Evolutionary conservation across 148 eudicot genomes (phyloP).

Genomic region (Dysphania ambrosioides): DNA sequence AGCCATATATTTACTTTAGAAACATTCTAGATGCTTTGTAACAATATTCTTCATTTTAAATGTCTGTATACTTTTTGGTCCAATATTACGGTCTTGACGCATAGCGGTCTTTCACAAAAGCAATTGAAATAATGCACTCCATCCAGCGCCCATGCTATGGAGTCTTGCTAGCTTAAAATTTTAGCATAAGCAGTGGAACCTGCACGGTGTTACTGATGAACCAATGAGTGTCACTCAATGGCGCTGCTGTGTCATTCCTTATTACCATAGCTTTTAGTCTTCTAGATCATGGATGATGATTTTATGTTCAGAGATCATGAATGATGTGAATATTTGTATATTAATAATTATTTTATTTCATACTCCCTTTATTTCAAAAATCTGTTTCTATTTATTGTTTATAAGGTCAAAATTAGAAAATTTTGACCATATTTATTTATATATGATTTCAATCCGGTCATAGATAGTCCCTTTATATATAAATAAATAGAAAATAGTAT

Average conservation of each 20-base stretch:
- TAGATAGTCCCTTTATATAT: too few relatives aligned
- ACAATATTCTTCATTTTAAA: background rate
- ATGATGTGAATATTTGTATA: background rate
- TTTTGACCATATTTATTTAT: too few relatives aligned
- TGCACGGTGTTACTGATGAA: too few relatives aligned
- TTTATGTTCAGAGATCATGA: too few relatives aligned
- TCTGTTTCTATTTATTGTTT: too few relatives aligned
- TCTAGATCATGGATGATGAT: background rate
- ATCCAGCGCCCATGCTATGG: background rate
- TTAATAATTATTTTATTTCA: too few relatives aligned
- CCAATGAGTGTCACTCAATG: background rate
- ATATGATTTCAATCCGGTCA: too few relatives aligned
- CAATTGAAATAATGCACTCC: background rate
- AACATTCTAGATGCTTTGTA: conserved; percentile 18
- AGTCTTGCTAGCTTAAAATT: background rate
- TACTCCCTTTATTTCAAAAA: too few relatives aligned
- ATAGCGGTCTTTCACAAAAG: background rate
- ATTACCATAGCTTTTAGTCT: too few relatives aligned
- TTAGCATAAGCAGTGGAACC: background rate
- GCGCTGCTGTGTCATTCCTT: background rate
- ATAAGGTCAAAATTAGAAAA: too few relatives aligned
- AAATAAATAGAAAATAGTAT: too few relatives aligned
- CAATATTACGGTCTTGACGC: background rate
- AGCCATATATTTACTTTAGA: background rate
- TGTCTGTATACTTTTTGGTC: background rate